Conservation (phyloP, 164 flowering plant genomes). For the grape (Vitis vinifera) region DNA sequence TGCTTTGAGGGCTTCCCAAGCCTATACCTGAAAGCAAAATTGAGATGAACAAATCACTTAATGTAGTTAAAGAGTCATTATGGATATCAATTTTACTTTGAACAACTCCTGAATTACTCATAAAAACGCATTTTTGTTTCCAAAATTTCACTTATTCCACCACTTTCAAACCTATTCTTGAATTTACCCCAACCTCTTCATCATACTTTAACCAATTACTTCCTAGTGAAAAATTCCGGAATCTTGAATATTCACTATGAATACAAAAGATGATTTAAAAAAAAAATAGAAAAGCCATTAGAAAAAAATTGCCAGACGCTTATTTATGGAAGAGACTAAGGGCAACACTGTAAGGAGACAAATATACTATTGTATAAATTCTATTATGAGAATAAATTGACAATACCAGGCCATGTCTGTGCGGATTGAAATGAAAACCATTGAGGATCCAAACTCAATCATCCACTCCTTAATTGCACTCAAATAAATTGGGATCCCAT, state of each 20-base stretch:
- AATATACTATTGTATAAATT: background rate
- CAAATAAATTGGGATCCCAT: constrained; percentile 82
- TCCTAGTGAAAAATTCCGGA: background rate
- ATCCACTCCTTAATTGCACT: constrained; percentile 95
- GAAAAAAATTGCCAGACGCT: background rate
- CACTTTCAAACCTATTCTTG: background rate
- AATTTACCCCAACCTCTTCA: background rate
- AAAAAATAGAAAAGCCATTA: background rate
- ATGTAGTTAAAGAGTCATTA: too few species aligned
- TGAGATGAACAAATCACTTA: background rate
- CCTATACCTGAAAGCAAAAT: constrained; percentile 63
- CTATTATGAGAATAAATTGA: background rate
- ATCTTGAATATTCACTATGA: background rate
- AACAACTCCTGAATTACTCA: background rate
- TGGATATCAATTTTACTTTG: too few species aligned
- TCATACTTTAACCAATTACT: background rate
- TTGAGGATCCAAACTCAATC: constrained; percentile 86
- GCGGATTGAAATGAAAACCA: constrained; percentile 73
- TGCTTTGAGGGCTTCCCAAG: constrained; percentile 96
- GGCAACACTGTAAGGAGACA: background rate
- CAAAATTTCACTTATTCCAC: background rate
- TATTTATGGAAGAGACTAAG: background rate
- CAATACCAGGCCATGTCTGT: constrained; percentile 91
- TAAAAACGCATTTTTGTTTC: background rate
- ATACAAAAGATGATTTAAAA: background rate